phyloP scores from a whole-genome alignment of 306 rosid genomes.

The Cyamopsis tetragonoloba region DNA sequence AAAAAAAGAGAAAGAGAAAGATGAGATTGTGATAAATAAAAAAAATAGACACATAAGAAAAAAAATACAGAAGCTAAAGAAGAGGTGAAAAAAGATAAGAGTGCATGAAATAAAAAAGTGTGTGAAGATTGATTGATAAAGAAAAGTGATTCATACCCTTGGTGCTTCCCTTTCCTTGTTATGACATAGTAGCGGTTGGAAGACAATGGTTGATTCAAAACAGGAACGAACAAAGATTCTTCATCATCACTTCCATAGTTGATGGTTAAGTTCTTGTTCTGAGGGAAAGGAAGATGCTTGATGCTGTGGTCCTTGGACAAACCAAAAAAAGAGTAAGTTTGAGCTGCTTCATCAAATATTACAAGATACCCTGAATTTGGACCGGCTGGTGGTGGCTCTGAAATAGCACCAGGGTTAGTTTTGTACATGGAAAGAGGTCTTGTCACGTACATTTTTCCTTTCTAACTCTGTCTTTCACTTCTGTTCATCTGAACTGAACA shows the following conservation, averaged over 20 bases:
- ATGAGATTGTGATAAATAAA: no score
- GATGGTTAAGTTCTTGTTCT: constrained; percentile 32
- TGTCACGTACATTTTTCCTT: constrained; percentile 39
- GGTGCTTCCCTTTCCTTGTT: constrained; percentile 32
- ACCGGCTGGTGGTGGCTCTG: constrained; percentile 25
- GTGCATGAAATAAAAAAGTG: not conserved
- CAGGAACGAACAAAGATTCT: constrained; percentile 55
- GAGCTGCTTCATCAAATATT: constrained; percentile 34
- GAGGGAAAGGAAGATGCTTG: constrained; percentile 38
- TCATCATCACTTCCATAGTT: not conserved
- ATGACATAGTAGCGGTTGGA: constrained; percentile 56
- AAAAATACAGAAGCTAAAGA: no score
- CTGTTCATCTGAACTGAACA: not conserved
- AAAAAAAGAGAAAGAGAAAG: no score
- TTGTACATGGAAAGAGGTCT: constrained; percentile 32
- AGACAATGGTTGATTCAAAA: constrained; percentile 50
- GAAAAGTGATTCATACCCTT: constrained; percentile 28
- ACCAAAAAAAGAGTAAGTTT: constrained; percentile 18
- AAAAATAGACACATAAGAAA: not conserved
- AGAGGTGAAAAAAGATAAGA: not conserved
- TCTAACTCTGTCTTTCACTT: not conserved
- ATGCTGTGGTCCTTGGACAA: not conserved
- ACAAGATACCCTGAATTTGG: constrained; percentile 41
- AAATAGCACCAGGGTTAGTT: constrained; percentile 20
- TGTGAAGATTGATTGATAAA: not conserved